Evolutionary conservation across 768 basidiomycete species (phyloP).

Genomic region (Bullera alba): DNA sequence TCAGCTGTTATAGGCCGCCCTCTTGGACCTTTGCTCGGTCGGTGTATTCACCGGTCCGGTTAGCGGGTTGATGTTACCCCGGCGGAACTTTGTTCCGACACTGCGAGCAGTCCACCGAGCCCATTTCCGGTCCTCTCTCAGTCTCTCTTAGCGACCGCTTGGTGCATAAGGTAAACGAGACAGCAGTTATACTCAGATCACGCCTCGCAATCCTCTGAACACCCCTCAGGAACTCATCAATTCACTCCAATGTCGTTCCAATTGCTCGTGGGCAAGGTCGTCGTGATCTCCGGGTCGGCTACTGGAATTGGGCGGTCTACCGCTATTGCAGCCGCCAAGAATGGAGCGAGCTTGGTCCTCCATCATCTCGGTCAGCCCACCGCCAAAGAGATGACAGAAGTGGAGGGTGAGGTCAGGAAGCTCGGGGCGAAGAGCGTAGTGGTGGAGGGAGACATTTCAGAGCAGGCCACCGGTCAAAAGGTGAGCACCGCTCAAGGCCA

Average conservation of each 20-base stretch:
- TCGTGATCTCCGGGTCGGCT: constrained; percentile 67
- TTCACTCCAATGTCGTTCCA: constrained; percentile 9
- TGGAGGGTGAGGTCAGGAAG: constrained; percentile 51
- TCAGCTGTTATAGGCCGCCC: no score
- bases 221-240: no score
- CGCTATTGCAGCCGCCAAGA: constrained; percentile 57
- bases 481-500: constrained; percentile 42
- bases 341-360: constrained; percentile 62
- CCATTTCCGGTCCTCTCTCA: no score
- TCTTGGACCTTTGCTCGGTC: no score
- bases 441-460: constrained; percentile 63
- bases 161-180: no score
- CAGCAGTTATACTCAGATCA: no score
- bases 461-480: constrained; percentile 54
- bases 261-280: constrained; percentile 52
- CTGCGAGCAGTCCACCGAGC: no score
- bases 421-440: constrained; percentile 49
- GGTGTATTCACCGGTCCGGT: no score
- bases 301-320: constrained; percentile 67
- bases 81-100: no score
- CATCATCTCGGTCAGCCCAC: constrained; percentile 62
- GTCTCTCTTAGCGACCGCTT: no score
- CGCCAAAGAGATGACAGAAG: constrained; percentile 44
- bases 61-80: no score
- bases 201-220: no score